These are phyloP conservation scores for Yarrowia bubula DNA, from an alignment of 805 yeast species.

Conservation along the genomic window DNA sequence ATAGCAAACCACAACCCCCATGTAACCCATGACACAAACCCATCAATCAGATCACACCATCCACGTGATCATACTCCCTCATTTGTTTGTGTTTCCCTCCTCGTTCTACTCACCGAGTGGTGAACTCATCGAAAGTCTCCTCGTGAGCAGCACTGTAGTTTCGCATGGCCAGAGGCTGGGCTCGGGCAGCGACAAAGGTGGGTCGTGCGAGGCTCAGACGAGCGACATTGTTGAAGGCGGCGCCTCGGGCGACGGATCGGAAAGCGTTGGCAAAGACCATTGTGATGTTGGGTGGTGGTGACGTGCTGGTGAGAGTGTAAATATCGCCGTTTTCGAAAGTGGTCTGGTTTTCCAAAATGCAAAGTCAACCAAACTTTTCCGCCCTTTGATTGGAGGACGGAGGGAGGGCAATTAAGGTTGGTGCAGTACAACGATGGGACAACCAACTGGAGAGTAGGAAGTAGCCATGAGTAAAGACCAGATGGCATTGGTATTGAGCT, in stretches of 20 bases:
- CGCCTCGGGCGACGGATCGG: slow-evolving; percentile 27
- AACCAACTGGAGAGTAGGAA: no score
- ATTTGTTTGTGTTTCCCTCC: not conserved
- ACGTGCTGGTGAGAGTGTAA: slow-evolving; percentile 27
- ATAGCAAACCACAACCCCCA: not conserved
- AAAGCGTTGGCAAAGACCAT: slow-evolving; percentile 27
- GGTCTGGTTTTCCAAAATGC: slow-evolving; percentile 26
- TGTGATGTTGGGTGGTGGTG: slow-evolving; percentile 22
- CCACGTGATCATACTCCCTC: not conserved
- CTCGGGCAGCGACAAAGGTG: slow-evolving; percentile 10
- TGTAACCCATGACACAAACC: no score
- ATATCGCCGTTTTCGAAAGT: slow-evolving; percentile 19
- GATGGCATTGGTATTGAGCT: no score
- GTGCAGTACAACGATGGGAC: slow-evolving; percentile 27
- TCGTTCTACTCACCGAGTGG: slow-evolving; percentile 55
- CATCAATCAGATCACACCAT: not conserved
- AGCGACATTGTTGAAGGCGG: slow-evolving; percentile 24
- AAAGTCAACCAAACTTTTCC: slow-evolving; percentile 27
- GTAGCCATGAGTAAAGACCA: not conserved
- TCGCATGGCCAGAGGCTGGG: slow-evolving; percentile 43
- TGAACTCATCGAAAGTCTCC: slow-evolving; percentile 93
- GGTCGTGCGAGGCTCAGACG: slow-evolving; percentile 27
- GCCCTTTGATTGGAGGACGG: slow-evolving; percentile 19
- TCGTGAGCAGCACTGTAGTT: slow-evolving; percentile 78
- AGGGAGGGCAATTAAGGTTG: not conserved